Percentiles rank a stretch among this genome's conserved stretches.
phyloP scores from a whole-genome alignment of 192 early-diverging fungal genomes.

The Linnemannia elongata region DNA sequence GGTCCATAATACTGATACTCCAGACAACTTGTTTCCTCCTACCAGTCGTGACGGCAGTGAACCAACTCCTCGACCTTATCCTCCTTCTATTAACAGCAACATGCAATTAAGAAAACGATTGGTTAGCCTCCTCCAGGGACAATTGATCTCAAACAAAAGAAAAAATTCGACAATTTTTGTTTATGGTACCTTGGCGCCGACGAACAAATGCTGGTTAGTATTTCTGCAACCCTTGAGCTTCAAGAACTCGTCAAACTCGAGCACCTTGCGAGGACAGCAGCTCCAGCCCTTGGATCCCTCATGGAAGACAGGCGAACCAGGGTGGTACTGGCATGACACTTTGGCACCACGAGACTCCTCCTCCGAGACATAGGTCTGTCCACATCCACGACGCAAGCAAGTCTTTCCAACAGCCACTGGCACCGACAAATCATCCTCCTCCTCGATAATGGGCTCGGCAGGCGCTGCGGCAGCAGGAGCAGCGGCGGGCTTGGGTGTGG shows the following conservation, averaged over 20 bases:
- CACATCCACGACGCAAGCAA: constrained; percentile 91
- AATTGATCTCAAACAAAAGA: neutral
- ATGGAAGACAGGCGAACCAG: constrained; percentile 94
- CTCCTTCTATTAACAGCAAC: constrained; percentile 40
- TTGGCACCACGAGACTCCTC: constrained; percentile 66
- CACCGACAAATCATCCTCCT: constrained; percentile 84
- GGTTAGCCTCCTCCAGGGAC: neutral
- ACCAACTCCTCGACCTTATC: constrained; percentile 66
- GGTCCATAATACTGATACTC: neutral
- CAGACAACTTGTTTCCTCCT: neutral
- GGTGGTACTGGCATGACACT: constrained; percentile 87
- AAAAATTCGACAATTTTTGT: neutral
- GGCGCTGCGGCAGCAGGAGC: constrained; percentile 46
- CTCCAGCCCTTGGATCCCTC: constrained; percentile 98
- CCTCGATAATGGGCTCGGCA: constrained; percentile 68
- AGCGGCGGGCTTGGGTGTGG: constrained; percentile 25
- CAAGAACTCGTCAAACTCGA: constrained; percentile 99
- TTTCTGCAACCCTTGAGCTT: constrained; percentile 92
- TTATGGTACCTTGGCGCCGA: constrained; percentile 63
- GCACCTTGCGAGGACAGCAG: constrained; percentile 94
- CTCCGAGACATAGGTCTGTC: constrained; percentile 72
- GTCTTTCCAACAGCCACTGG: constrained; percentile 77
- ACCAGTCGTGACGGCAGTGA: constrained; percentile 91
- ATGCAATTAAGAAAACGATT: neutral
- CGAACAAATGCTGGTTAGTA: constrained; percentile 92